These are phyloP conservation scores for Tolypocladium nubicola DNA, from an alignment of 2,329 filamentous ascomycete species.

Conservation along the genomic window DNA sequence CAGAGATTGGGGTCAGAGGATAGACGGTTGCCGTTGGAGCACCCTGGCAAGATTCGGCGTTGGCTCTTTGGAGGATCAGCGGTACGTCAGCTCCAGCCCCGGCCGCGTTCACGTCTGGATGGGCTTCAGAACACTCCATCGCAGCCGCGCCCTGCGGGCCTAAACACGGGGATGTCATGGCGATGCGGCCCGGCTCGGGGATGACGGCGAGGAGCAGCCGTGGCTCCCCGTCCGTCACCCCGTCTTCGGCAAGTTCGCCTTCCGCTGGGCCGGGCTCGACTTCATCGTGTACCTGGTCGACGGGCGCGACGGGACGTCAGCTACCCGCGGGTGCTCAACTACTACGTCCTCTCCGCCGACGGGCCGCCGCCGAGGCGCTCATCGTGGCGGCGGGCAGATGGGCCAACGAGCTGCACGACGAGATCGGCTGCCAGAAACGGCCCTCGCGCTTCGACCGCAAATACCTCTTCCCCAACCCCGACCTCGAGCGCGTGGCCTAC, in stretches of 20 bases:
- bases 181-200: background rate
- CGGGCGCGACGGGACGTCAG: slow-evolving; percentile 25
- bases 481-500: slow-evolving; percentile 44
- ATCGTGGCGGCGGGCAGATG: slow-evolving; percentile 44
- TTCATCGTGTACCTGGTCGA: slow-evolving; percentile 33
- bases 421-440: slow-evolving; percentile 45
- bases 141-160: background rate
- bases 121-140: background rate
- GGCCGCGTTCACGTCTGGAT: background rate
- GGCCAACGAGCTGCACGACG: slow-evolving; percentile 45
- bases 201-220: background rate
- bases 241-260: slow-evolving; percentile 30
- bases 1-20: too few species aligned
- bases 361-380: slow-evolving; percentile 33
- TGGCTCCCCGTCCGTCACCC: slow-evolving; percentile 4
- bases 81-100: background rate
- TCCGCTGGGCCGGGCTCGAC: slow-evolving; percentile 28
- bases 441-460: slow-evolving; percentile 58
- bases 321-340: slow-evolving; percentile 21
- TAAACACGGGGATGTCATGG: too few species aligned
- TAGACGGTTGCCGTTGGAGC: too few species aligned
- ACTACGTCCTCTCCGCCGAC: slow-evolving; percentile 26
- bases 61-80: background rate
- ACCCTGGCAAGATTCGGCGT: background rate
- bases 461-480: slow-evolving; percentile 52